Evolutionary conservation across 202 grass and related monocot genomes (phyloP).

Genomic region (Setaria viridis): DNA sequence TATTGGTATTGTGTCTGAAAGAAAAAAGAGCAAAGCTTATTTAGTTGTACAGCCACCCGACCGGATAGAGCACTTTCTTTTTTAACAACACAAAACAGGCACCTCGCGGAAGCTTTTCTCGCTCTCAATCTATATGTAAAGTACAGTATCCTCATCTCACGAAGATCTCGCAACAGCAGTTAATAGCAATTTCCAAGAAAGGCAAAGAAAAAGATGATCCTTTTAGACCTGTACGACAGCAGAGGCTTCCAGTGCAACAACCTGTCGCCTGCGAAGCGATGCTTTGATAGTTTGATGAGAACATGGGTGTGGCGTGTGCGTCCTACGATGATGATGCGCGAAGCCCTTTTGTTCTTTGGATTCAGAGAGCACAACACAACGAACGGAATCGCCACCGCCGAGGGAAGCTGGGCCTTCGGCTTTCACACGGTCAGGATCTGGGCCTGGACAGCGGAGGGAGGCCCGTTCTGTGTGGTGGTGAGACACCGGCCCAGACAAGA

Average conservation of each 20-base stretch:
- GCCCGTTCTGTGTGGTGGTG: background rate
- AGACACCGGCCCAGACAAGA: too few relatives aligned
- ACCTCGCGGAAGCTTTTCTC: background rate
- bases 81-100: background rate
- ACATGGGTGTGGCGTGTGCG: background rate
- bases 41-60: background rate
- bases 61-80: background rate
- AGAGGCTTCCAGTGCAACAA: constrained; percentile 20
- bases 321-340: background rate
- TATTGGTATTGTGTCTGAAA: too few relatives aligned
- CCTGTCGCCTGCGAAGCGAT: constrained; percentile 35
- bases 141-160: background rate
- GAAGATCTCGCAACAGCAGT: constrained; percentile 23
- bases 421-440: background rate
- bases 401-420: background rate
- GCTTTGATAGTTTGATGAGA: background rate
- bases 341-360: background rate
- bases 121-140: background rate
- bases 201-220: background rate
- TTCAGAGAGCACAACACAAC: background rate
- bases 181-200: constrained; percentile 4
- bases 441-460: background rate
- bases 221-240: constrained; percentile 55
- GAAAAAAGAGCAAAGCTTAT: too few relatives aligned
- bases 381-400: too few relatives aligned